Evolutionary conservation across 2,329 filamentous ascomycete genomes (phyloP), one percentile per base, ranked within the genome.

Genomic region (Xylaria sp.): DNA sequence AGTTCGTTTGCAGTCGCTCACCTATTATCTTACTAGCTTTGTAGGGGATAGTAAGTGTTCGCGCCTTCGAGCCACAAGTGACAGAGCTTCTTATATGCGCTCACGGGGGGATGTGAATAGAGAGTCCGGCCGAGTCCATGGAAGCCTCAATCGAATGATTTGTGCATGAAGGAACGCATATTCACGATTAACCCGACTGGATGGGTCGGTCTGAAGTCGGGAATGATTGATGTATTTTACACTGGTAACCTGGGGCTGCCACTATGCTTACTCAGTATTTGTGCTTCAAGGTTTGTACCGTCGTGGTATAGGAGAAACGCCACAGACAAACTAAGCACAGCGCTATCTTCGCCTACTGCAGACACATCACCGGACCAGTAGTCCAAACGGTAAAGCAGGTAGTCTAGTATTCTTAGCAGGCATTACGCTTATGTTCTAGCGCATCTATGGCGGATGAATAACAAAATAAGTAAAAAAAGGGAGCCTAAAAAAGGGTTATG

Each of bases 91-190:
- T 28, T n/a, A 18, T 58, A 25, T 25, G 48, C 56, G 18, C 56
- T 31, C 39, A 58, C 39, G 56, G 56, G n/a, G 57, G 46, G 31
- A 23, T 39, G 31, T 15, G 12, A n/a, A 15, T 5, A 50, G 31
- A 41, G 52, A 62, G 58, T 51, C 65, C 44, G 37, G 65, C 58
- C 51, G 58, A 63, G 54, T 23, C 64, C 50, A 51, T 56, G 18
- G 9, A 55, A 66, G 64, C 64, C 64, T 60, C 50, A 50, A 62
- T 66, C 57, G 52, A 34, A 63, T 10, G 58, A 67, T 67, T 34
- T 25, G 25, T 67, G 65, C 65, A 67, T 52, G 58, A 44, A 51
- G 50, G 54, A 15, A 15, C 18, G 12, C 25, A 12, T 23, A 25
- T 34, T 37, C 5, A 28, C 28, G 28, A 28, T 28, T 20, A n/a